Percentiles rank a stretch among this genome's conserved stretches.
These are phyloP conservation scores for Tricholoma matsutake DNA, from an alignment of 768 basidiomycete genomes.

Conservation along the genomic window DNA sequence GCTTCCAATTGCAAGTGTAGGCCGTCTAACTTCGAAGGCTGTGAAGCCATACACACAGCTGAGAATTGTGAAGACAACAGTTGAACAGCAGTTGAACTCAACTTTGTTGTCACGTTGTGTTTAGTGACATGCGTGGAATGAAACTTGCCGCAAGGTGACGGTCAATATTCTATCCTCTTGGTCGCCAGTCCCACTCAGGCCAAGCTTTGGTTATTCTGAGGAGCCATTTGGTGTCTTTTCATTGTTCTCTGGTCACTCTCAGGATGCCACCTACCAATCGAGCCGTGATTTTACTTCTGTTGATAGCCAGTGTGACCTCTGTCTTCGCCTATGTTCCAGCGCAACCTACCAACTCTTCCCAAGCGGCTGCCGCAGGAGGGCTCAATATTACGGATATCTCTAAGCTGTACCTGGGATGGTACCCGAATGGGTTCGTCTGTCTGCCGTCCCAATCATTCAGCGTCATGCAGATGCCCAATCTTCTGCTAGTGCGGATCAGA, in stretches of 20 bases:
- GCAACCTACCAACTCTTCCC: slow-evolving; percentile 62
- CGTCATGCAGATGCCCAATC: slow-evolving; percentile 3
- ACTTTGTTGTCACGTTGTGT: neutral
- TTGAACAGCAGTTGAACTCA: too few species aligned
- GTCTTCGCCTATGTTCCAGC: slow-evolving; percentile 67
- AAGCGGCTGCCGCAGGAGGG: slow-evolving; percentile 36
- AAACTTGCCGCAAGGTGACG: slow-evolving; percentile 11
- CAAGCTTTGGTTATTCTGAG: neutral
- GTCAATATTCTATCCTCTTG: neutral
- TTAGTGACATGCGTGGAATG: slow-evolving; percentile 2
- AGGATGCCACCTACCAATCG: neutral
- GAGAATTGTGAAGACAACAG: too few species aligned
- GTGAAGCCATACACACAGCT: too few species aligned
- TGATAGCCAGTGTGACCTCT: slow-evolving; percentile 11
- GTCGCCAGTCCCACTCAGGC: neutral
- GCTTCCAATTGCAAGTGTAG: too few species aligned
- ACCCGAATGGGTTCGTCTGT: slow-evolving; percentile 45
- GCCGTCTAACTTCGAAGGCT: too few species aligned
- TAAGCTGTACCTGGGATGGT: slow-evolving; percentile 60
- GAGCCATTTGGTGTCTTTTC: neutral
- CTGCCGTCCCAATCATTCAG: neutral
- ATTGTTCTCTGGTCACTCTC: slow-evolving; percentile 2
- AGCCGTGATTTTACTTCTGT: slow-evolving; percentile 10
- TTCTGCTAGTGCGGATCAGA: slow-evolving; percentile 33
- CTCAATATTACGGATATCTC: slow-evolving; percentile 57